Evolutionary conservation across 1,284 basidiomycete species (phyloP), one percentile per base, ranked within the genome.

Genomic region (Moniliella sp.): DNA sequence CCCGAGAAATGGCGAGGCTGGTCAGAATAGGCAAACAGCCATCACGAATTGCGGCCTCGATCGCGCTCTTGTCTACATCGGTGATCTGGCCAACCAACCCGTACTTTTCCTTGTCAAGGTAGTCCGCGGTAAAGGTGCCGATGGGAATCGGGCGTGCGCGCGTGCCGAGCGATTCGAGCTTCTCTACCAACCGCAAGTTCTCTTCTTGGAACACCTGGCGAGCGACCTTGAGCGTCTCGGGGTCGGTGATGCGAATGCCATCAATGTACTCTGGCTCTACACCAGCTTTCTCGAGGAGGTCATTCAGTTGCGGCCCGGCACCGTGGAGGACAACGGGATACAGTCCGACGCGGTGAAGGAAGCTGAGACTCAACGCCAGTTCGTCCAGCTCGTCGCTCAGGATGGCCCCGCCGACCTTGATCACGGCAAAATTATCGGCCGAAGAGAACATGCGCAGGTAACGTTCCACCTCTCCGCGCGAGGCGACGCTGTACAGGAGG

Each of bases 211-310:
- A 59, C 32, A 57, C 52, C 30, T 48, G 42, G 16, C 56, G 52
- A 15, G 56, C 56, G 26, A 59, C 55, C 30, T 50, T 46, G 30
- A 59, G 52, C 16, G 56, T 59, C 37, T 50, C 43, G 16, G 55
- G 50, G 28, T 59, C 55, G 34, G 56, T 59, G 42, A 59, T 59
- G n/a, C 56, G 54, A 29, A 59, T 59, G 25, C 56, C 56, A 32
- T 59, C 56, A 13, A 50, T 52, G 43, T 59, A 59, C 44, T 59
- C 56, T 18, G 56, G 56, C 36, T 48, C 52, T 8, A 59, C 50
- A 11, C 56, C 56, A 33, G 57, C 56, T 30, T 48, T 44, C 39
- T 59, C 56, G 14, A 59, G 44, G 12, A 59, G 49, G 25, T 57
- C 54, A 32, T 59, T 59, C 25, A 59, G 47, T 42, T 59, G 56